Base-by-base conservation (phyloP, 164 flowering plant genomes). In the Vitis rotundifolia region DNA sequence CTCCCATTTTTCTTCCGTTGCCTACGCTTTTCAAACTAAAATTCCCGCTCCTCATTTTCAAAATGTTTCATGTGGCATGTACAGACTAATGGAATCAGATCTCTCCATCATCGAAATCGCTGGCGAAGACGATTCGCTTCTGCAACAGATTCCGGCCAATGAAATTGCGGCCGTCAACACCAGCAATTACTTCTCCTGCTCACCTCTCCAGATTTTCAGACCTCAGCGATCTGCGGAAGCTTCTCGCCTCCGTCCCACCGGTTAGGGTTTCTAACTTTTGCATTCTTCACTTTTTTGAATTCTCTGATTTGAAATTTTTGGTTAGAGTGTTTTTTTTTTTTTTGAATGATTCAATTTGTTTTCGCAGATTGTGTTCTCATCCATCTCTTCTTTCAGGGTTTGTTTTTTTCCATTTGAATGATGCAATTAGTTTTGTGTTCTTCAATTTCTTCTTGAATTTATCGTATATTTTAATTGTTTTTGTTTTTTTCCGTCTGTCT, bases 81-180 rank as follows among this genome's bases (percentile, higher is more conserved):
- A 3, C 44, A 59, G 12, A n/a, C 61, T 31, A 19, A 85, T 82
- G 87, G 84, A 86, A 10, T 52, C 69, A 22, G 87, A 81, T 73
- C 79, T 76, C 28, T 74, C 82, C 31, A 75, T 82, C 31, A 29
- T 83, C 12, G 88, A 83, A 59, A 78, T 84, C 58, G 49, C 67
- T 0, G 83, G 71, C 5, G 84, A 77, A 63, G 90, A 83, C 72
- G 88, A 86, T 72, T 72, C 82, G 3, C 70, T 83, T 1, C 81
- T 86, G 37, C 79, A 57, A 52, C 59, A 73, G 57, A 29, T 26
- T n/a, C 59, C 66, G 11, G 67, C 49, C 16, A 77, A 55, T 31
- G 76, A 75, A 19, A 48, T 55, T 59, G 22, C 66, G 7, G 50
- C 22, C 49, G 29, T 22, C 53, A 26, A 65, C 53, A 52, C 44